phyloP scores from a whole-genome alignment of 78 protist species.

The Anaeramoeba ignava region DNA sequence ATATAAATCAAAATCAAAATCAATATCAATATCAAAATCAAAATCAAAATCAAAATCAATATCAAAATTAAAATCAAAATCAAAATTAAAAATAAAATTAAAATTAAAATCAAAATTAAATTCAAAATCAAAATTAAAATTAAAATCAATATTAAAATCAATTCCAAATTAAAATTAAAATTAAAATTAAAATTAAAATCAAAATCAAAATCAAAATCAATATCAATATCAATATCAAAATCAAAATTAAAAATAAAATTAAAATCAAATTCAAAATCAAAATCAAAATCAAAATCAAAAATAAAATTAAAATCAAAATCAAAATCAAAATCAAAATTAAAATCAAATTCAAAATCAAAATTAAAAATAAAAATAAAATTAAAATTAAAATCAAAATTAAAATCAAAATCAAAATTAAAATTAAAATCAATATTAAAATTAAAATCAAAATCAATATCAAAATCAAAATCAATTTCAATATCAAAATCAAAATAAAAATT shows the following conservation, averaged over 20 bases:
- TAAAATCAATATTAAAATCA: no score
- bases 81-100: not conserved
- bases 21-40: not conserved
- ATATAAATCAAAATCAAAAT: not conserved
- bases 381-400: not conserved
- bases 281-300: not conserved
- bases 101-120: not conserved
- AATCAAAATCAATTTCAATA: not conserved
- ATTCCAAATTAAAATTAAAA: no score
- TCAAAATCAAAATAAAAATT: not conserved
- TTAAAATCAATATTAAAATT: not conserved
- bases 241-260: not conserved
- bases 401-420: not conserved
- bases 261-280: not conserved
- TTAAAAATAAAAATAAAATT: not conserved
- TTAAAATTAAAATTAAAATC: no score
- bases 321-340: no score
- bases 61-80: not conserved
- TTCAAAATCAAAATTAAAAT: not conserved
- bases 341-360: no score
- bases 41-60: not conserved
- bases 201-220: not conserved
- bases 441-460: not conserved
- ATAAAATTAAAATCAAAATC: no score
- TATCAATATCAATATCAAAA: not conserved